Evolutionary conservation across 176 grass and related monocot species (phyloP), one percentile per base, ranked within the genome.

Genomic region (Pontederia paniculata): DNA sequence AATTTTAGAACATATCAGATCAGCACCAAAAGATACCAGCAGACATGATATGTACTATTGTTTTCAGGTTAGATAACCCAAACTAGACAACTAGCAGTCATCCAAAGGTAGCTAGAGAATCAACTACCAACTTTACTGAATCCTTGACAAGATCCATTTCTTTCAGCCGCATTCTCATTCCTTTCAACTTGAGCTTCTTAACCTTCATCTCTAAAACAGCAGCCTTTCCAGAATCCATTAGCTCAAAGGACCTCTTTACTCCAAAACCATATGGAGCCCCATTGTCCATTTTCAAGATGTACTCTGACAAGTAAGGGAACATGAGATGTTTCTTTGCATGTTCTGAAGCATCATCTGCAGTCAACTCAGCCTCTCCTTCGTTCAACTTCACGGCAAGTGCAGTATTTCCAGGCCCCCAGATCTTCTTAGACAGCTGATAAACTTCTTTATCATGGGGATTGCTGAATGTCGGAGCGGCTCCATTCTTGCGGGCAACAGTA

Each of bases 201-300:
- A 89, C 62, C 68, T 84, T 89, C 45, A 84, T 78, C 68, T 89
- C 86, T 55, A 89, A 73, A 0, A 42, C 54, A 4, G 53, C 73
- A 0, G 72, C 86, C 59, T 73, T 84, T 2, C 63, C 37, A 41
- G 69, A 71, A 57, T 84, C 78, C 9, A 89, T 44, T 48, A 84
- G 43, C 58, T 81, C 78, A 56, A 89, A 67, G 6, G 78, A 78
- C 68, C 77, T 84, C 75, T 73, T 89, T 67, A 89, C 76, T 0
- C 60, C 74, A 1, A 50, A 41, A 19, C 81, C 86, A 25, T 69
- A 73, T 1, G 64, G 63, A 28, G 78, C 57, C 68, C 81, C 74
- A 44, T 56, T 78, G 22, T 77, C 76, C 54, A 89, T 60, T 58
- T 84, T 78, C 47, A 64, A 74, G 19, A 89, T 67, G 18, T 74